Percentiles rank a stretch among this genome's conserved stretches.
Conservation (phyloP, 2,329 filamentous ascomycete genomes). For the Fusarium veterinarium region DNA sequence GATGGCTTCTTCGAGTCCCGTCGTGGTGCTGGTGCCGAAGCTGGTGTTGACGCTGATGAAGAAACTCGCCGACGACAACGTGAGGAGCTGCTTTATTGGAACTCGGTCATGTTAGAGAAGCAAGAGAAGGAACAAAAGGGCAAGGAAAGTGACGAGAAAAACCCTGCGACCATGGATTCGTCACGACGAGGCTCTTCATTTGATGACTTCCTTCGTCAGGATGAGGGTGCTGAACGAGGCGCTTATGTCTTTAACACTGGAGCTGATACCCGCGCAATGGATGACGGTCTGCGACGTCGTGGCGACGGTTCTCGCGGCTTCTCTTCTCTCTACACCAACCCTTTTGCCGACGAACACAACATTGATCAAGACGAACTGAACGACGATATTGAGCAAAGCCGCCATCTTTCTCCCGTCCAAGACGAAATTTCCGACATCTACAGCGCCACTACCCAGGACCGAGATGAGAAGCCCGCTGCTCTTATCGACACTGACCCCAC, state of each 20-base stretch:
- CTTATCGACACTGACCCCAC: conserved; percentile 50
- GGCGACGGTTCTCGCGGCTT: conserved; percentile 60
- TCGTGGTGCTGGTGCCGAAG: conserved; percentile 54
- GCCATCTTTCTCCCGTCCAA: conserved; percentile 56
- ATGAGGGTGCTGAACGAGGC: conserved; percentile 63
- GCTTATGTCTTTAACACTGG: conserved; percentile 70
- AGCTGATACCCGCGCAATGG: conserved; percentile 55
- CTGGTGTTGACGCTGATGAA: conserved; percentile 70
- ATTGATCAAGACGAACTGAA: conserved; percentile 62
- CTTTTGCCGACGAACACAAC: conserved; percentile 68
- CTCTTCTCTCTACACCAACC: conserved; percentile 64
- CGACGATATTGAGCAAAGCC: conserved; percentile 53
- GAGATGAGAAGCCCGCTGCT: conserved; percentile 38
- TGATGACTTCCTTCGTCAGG: conserved; percentile 68
- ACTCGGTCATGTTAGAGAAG: conserved; percentile 64
- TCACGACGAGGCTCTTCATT: conserved; percentile 58
- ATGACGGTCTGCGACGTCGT: conserved; percentile 62
- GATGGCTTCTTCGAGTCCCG: conserved; percentile 70
- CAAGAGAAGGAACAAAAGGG: conserved; percentile 49
- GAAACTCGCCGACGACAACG: conserved; percentile 70
- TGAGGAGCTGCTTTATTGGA: conserved; percentile 75
- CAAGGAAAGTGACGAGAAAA: conserved; percentile 26
- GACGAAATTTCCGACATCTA: conserved; percentile 69
- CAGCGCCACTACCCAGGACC: conserved; percentile 63
- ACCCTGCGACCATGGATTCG: neutral